Conservation (phyloP, 73 alveolate species). For the Tetrahymena thermophila region DNA sequence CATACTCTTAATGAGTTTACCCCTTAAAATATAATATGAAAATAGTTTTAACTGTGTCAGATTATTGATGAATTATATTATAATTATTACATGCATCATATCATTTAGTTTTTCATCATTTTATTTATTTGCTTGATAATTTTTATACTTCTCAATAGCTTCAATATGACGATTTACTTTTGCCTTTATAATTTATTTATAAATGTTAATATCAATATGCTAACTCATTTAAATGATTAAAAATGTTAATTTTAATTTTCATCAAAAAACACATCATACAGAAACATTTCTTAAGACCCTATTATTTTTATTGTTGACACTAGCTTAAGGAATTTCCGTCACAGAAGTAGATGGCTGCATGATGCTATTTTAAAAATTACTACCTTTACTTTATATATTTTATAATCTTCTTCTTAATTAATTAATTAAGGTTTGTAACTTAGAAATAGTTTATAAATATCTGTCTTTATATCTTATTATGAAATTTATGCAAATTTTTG, state of each 20-base stretch:
- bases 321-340: background rate
- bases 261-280: background rate
- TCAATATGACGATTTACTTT: background rate
- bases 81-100: background rate
- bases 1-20: constrained; percentile 1
- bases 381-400: background rate
- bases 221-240: background rate
- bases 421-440: background rate
- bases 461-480: background rate
- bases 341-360: background rate
- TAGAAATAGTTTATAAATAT: background rate
- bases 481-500: background rate
- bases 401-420: background rate
- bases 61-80: background rate
- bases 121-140: background rate
- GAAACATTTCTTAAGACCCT: background rate
- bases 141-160: background rate
- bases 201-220: background rate
- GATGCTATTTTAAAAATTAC: background rate
- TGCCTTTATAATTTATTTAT: background rate
- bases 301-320: background rate
- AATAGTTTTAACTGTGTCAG: background rate
- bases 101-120: background rate
- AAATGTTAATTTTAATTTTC: background rate
- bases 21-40: background rate